Percentiles rank a stretch among this genome's conserved stretches.
Conservation (phyloP, 768 basidiomycete species). For the Fomitopsis serialis region DNA sequence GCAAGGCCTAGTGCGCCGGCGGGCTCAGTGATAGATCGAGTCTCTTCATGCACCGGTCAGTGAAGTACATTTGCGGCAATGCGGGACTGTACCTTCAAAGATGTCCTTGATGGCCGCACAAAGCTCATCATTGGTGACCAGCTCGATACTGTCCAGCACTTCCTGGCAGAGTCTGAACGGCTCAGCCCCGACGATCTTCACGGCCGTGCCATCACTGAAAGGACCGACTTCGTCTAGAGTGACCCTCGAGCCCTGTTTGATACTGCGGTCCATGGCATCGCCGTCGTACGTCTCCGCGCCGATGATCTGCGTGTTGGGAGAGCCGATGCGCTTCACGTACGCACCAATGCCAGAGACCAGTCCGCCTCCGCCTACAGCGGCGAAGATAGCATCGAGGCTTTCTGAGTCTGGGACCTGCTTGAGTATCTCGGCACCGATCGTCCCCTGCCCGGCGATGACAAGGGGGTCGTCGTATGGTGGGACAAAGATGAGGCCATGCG, state of each 20-base stretch:
- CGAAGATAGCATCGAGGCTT: conserved; percentile 79
- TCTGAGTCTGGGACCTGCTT: conserved; percentile 81
- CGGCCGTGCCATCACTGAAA: conserved; percentile 97
- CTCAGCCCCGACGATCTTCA: conserved; percentile 92
- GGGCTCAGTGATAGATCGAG: conserved; percentile 93
- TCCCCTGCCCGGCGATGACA: conserved; percentile 96
- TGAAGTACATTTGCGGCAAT: background rate
- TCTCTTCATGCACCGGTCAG: conserved; percentile 48
- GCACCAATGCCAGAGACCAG: conserved; percentile 85
- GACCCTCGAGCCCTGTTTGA: conserved; percentile 77
- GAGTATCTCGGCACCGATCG: conserved; percentile 89
- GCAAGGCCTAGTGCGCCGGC: conserved; percentile 92
- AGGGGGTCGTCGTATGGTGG: conserved; percentile 97
- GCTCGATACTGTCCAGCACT: conserved; percentile 75
- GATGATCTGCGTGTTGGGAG: conserved; percentile 71
- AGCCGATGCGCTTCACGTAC: conserved; percentile 91
- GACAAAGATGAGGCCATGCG: conserved; percentile 80
- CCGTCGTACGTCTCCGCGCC: conserved; percentile 96
- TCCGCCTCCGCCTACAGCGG: conserved; percentile 91
- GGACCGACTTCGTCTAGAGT: conserved; percentile 88
- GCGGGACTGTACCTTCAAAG: conserved; percentile 69
- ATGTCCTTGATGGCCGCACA: conserved; percentile 99
- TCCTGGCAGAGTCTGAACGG: conserved; percentile 89
- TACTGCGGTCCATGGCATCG: conserved; percentile 86
- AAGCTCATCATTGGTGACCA: conserved; percentile 91